Evolutionary conservation across 495 filamentous ascomycete genomes (phyloP).

Genomic region (Echria macrotheca): DNA sequence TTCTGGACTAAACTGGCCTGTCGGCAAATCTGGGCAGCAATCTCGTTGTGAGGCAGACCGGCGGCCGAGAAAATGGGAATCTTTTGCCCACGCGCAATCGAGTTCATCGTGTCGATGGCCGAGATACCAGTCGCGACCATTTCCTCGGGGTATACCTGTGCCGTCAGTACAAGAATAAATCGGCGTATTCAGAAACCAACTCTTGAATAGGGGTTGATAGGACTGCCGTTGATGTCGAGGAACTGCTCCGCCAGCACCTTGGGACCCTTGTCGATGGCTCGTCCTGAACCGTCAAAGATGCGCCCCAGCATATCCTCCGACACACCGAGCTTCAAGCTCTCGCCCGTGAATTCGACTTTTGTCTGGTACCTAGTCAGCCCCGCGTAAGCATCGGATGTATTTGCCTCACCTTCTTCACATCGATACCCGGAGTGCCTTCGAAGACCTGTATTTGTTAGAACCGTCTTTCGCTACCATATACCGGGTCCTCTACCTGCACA

Average conservation of each 20-base stretch:
- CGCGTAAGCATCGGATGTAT: not conserved
- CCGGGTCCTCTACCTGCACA: constrained; percentile 66
- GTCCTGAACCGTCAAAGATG: constrained; percentile 96
- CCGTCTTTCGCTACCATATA: not conserved
- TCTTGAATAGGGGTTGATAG: constrained; percentile 97
- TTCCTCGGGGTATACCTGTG: constrained; percentile 93
- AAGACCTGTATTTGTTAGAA: constrained; percentile 65
- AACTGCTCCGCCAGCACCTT: constrained; percentile 98
- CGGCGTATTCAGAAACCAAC: too few relatives aligned
- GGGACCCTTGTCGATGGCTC: constrained; percentile 96
- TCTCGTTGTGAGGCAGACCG: constrained; percentile 98
- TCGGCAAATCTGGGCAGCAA: constrained; percentile 94
- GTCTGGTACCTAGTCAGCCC: constrained; percentile 50
- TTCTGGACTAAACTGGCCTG: constrained; percentile 88
- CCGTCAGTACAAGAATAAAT: constrained; percentile 19
- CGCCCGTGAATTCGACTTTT: constrained; percentile 92
- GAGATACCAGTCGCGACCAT: constrained; percentile 99
- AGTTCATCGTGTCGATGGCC: constrained; percentile 99
- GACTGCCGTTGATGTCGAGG: constrained; percentile 97
- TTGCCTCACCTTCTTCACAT: constrained; percentile 85
- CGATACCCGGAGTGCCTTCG: constrained; percentile 93
- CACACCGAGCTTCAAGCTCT: constrained; percentile 96
- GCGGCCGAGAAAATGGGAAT: constrained; percentile 99
- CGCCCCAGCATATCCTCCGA: constrained; percentile 99
- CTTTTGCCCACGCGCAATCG: constrained; percentile 98